Percentiles rank a stretch among this genome's conserved stretches.
Conservation (phyloP, 139 green algal genomes). For the Chlorella sp. region DNA sequence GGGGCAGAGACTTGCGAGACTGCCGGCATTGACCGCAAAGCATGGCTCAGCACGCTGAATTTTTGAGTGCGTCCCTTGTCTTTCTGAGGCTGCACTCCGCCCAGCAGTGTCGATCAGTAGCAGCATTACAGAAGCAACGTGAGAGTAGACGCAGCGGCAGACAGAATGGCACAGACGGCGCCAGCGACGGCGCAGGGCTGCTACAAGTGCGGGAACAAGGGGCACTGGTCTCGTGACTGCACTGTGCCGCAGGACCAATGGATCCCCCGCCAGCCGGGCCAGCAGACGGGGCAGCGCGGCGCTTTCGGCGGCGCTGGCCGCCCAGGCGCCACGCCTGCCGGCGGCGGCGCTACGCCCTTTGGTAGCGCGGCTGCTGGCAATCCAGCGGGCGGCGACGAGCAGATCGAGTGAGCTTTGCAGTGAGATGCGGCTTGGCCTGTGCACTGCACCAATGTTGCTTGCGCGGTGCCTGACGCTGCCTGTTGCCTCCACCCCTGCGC, state of each 20-base stretch:
- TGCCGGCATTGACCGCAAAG: background rate
- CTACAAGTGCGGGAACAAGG: slow-evolving; percentile 60
- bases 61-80: background rate
- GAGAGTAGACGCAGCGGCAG: background rate
- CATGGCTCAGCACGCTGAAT: background rate
- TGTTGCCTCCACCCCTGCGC: background rate
- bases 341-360: background rate
- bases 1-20: background rate
- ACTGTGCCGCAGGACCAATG: slow-evolving; percentile 39
- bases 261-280: background rate
- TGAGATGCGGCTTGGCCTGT: background rate
- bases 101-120: background rate
- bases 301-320: background rate
- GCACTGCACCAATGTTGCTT: background rate
- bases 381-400: background rate
- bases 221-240: slow-evolving; percentile 60
- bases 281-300: background rate
- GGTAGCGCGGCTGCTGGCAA: background rate
- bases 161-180: slow-evolving; percentile 10
- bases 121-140: background rate
- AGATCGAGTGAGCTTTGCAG: background rate
- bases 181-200: slow-evolving; percentile 28
- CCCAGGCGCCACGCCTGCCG: background rate
- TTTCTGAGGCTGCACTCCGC: background rate
- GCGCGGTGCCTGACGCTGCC: no score